Percentiles rank a stretch among this genome's conserved stretches.
These are phyloP conservation scores for Didymella glomerata DNA, from an alignment of 2,329 filamentous ascomycete genomes.

Conservation along the genomic window DNA sequence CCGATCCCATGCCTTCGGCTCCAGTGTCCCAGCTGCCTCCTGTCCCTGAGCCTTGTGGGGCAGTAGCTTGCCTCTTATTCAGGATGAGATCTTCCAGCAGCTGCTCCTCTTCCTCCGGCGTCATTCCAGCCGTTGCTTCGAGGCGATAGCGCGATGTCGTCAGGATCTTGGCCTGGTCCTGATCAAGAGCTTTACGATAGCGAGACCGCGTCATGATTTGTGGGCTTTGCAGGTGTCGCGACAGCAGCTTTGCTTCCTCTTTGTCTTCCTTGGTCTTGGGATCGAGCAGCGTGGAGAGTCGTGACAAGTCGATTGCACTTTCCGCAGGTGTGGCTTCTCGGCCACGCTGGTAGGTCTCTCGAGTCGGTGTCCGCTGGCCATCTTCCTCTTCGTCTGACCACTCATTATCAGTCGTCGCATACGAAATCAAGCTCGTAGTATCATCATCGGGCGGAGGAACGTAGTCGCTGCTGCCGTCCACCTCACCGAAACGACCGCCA, in stretches of 20 bases:
- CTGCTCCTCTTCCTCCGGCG: slow-evolving; percentile 63
- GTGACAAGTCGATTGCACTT: slow-evolving; percentile 64
- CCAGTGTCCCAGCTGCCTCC: slow-evolving; percentile 68
- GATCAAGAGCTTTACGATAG: slow-evolving; percentile 73
- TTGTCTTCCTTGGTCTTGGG: slow-evolving; percentile 79
- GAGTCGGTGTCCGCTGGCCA: slow-evolving; percentile 76
- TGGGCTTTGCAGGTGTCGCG: slow-evolving; percentile 77
- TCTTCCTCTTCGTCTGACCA: slow-evolving; percentile 54
- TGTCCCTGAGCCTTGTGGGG: slow-evolving; percentile 44
- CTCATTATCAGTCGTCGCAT: slow-evolving; percentile 57
- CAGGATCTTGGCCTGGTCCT: slow-evolving; percentile 74
- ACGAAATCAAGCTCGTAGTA: slow-evolving; percentile 81
- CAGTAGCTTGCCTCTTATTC: slow-evolving; percentile 58
- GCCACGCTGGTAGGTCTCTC: slow-evolving; percentile 61
- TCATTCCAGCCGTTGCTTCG: slow-evolving; percentile 49
- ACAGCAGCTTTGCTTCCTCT: slow-evolving; percentile 80
- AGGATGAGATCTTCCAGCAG: slow-evolving; percentile 68
- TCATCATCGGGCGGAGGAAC: slow-evolving; percentile 70
- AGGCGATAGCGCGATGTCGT: slow-evolving; percentile 51
- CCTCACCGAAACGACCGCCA: slow-evolving; percentile 84
- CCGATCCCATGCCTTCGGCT: slow-evolving; percentile 76
- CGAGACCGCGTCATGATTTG: slow-evolving; percentile 82
- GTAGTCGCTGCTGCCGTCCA: slow-evolving; percentile 84
- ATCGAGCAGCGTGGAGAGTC: slow-evolving; percentile 82
- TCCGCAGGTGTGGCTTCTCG: slow-evolving; percentile 65